Conservation (phyloP, 2,329 filamentous ascomycete genomes). For the Alternaria gansuensis region DNA sequence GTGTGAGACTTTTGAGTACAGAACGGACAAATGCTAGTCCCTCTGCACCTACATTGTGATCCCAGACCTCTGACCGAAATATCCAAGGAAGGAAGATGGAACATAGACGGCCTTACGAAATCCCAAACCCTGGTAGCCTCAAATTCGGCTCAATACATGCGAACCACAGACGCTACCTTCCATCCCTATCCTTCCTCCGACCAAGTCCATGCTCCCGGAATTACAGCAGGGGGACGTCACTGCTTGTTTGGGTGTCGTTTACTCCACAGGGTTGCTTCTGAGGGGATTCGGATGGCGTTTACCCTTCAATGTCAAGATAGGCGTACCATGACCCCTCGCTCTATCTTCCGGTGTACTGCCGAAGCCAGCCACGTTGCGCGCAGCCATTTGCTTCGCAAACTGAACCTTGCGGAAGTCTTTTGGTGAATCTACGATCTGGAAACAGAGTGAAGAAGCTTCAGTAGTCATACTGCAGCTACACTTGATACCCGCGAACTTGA, state of each 20-base stretch:
- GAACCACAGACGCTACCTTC: neutral
- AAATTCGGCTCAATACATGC: neutral
- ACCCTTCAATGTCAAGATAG: slow-evolving; percentile 24
- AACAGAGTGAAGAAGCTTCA: slow-evolving; percentile 30
- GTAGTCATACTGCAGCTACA: slow-evolving; percentile 35
- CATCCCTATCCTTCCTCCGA: neutral
- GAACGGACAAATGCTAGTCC: neutral
- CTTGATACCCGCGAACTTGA: slow-evolving; percentile 32
- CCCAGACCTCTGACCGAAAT: neutral
- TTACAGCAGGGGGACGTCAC: neutral
- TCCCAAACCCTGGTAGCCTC: neutral
- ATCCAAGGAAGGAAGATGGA: neutral
- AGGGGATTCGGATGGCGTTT: slow-evolving; percentile 35
- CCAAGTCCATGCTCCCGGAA: neutral
- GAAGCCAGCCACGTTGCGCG: slow-evolving; percentile 10
- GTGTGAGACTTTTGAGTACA: neutral
- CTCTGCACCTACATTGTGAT: neutral
- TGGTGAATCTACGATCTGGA: slow-evolving; percentile 31
- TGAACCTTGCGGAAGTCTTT: slow-evolving; percentile 4
- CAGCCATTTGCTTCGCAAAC: slow-evolving; percentile 1
- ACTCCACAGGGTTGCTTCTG: slow-evolving; percentile 23
- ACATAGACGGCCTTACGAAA: neutral
- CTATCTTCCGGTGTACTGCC: slow-evolving; percentile 25
- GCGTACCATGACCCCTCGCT: slow-evolving; percentile 30
- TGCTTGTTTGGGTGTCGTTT: neutral